Conservation (phyloP, 2,329 filamentous ascomycete genomes). For the Clarireedia monteithiana region DNA sequence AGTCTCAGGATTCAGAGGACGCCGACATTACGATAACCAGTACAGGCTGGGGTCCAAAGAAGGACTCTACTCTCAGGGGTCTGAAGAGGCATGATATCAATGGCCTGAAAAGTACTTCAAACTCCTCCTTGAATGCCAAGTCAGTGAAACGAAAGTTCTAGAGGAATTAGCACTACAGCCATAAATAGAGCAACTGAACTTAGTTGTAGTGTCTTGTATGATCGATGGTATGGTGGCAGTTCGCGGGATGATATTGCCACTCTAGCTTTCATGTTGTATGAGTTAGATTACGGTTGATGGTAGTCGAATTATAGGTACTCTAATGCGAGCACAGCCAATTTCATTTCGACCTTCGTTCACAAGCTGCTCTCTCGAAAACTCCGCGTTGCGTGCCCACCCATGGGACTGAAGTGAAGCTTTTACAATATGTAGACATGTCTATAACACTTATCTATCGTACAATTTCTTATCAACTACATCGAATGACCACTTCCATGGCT, state of each 20-base stretch:
- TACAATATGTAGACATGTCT: no score
- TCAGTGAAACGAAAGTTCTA: conserved; percentile 12
- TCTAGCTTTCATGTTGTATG: no score
- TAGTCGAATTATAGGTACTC: no score
- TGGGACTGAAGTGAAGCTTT: no score
- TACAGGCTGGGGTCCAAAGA: conserved; percentile 17
- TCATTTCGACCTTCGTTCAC: no score
- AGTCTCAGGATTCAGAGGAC: background rate
- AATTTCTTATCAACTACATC: no score
- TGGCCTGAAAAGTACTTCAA: conserved; percentile 14
- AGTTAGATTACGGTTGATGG: no score
- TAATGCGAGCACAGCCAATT: no score
- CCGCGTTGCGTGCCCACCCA: no score
- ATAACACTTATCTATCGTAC: no score
- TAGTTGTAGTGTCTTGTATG: background rate
- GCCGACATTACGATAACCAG: conserved; percentile 9
- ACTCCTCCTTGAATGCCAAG: conserved; percentile 13
- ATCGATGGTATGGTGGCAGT: background rate
- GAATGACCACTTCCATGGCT: no score
- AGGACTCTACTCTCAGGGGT: conserved; percentile 7
- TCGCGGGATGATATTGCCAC: background rate
- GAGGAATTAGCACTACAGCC: background rate
- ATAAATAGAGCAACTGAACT: background rate
- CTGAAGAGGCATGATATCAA: conserved; percentile 11
- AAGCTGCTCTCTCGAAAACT: no score